These are phyloP conservation scores for Dendrobium officinale DNA, from an alignment of 106 monocot species.

Conservation along the genomic window DNA sequence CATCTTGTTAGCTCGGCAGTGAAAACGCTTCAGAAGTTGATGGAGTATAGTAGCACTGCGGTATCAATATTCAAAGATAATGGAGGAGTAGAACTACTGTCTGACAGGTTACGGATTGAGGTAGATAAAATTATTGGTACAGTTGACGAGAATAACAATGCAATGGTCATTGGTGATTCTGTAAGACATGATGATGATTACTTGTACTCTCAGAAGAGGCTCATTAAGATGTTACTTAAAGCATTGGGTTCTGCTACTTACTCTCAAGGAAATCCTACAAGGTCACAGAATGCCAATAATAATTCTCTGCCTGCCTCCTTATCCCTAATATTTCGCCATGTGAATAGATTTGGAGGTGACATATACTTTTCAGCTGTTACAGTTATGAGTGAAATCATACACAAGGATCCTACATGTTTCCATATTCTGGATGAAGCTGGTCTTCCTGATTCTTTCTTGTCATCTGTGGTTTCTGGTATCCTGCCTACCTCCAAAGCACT, in stretches of 20 bases:
- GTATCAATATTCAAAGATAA: constrained; percentile 93
- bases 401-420: constrained; percentile 95
- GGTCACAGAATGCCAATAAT: constrained; percentile 60
- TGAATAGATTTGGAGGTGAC: constrained; percentile 78
- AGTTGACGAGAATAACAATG: constrained; percentile 31
- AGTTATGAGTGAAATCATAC: constrained; percentile 99
- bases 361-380: constrained; percentile 98
- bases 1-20: constrained; percentile 86
- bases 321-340: constrained; percentile 75
- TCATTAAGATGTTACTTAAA: constrained; percentile 88
- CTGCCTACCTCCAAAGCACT: constrained; percentile 90
- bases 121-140: constrained; percentile 62
- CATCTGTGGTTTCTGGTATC: constrained; percentile 67
- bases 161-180: constrained; percentile 46
- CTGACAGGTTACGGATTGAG: constrained; percentile 77
- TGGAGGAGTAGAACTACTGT: constrained; percentile 79
- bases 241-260: constrained; percentile 89
- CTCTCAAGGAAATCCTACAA: constrained; percentile 81
- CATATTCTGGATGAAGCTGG: constrained; percentile 56
- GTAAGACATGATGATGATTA: constrained; percentile 56
- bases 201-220: constrained; percentile 72
- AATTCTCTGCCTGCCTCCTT: constrained; percentile 57
- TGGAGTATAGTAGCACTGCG: constrained; percentile 93
- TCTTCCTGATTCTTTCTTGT: constrained; percentile 82
- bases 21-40: constrained; percentile 87